Evolutionary conservation across 2,329 filamentous ascomycete genomes (phyloP), one percentile per base, ranked within the genome.

Genomic region (Alternaria novae-zelandiae): DNA sequence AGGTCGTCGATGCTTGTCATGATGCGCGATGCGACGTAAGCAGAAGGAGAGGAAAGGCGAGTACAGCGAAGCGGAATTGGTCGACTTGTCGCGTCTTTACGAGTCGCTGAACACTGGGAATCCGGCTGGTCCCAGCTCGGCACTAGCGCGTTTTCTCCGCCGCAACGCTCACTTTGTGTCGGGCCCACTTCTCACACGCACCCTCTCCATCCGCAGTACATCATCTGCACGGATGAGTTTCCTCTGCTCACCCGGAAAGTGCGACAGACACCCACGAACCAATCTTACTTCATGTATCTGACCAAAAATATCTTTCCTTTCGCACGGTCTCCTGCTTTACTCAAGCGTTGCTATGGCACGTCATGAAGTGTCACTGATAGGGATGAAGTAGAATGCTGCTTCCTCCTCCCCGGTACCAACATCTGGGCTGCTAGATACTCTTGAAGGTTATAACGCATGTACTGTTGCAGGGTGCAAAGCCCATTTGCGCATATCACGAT

Each of bases 1-100:
- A 90, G 83, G 47, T 89, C 87, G 74, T 89, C 87, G 67, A 89
- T 85, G 74, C 84, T 88, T 23, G 86, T 84, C 87, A 89, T 89
- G 2, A 12, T 59, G 50, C 28, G 59, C 43, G 5, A 36, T 5
- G 6, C 17, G 23, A 10, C 11, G 9, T 2, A 44, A 36, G 23
- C 10, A 32, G 43, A 17, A 13, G 13, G 3, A 45, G 43, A 58
- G 23, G 13, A 28, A 50, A 46, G 5, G 32, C 9, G 20, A n/a
- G n/a, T 23, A 46, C 44, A 23, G 25, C 21, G 20, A 46, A 53
- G 47, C 36, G 46, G 25, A 62, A 58, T 59, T 54, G 43, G 59
- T 59, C 47, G n/a, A 30, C 47, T 46, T 17, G 59, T 44, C 63
- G 63, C 63, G 59, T 61, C 49, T 59, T 54, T 17, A 59, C 17